Evolutionary conservation across 163 green algal genomes (phyloP).

Genomic region (Scenedesmus sp.): DNA sequence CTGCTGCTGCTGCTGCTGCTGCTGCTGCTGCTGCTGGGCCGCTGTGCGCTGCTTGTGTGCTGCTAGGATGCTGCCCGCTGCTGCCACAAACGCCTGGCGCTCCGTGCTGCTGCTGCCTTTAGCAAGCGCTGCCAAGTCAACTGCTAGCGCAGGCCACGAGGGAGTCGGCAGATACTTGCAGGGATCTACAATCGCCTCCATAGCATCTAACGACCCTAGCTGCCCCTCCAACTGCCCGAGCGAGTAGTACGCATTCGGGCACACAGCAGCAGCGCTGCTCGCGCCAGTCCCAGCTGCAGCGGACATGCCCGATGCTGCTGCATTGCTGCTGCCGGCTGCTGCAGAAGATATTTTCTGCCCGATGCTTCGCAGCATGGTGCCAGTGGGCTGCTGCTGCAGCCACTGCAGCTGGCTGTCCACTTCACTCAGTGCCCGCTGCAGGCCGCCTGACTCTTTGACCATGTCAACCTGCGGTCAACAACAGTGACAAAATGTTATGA

Average conservation of each 20-base stretch:
- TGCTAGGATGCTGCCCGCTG: slow-evolving; percentile 26
- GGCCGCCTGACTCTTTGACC: slow-evolving; percentile 1
- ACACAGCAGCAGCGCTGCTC: not conserved
- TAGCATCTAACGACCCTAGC: not conserved
- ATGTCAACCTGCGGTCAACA: slow-evolving; percentile 10
- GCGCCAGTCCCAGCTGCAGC: not conserved
- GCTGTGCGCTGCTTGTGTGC: not conserved
- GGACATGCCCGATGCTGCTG: not conserved
- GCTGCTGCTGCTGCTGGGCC: not conserved
- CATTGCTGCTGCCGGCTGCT: not conserved
- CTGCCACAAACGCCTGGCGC: slow-evolving; percentile 25
- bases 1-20: not conserved
- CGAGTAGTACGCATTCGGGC: not conserved
- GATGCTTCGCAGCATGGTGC: not conserved
- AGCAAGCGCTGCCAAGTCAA: not conserved
- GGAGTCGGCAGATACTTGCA: slow-evolving; percentile 27
- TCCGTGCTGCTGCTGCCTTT: slow-evolving; percentile 12
- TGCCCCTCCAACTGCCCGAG: slow-evolving; percentile 8
- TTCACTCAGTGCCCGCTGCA: not conserved
- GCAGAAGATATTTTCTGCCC: slow-evolving; percentile 29
- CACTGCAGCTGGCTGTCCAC: slow-evolving; percentile 27
- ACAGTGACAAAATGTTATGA: not conserved
- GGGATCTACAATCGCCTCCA: slow-evolving; percentile 15
- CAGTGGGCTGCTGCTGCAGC: slow-evolving; percentile 37
- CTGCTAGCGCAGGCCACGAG: not conserved